Evolutionary conservation across 2,329 filamentous ascomycete genomes (phyloP).

Genomic region (Didymosphaeria variabile): DNA sequence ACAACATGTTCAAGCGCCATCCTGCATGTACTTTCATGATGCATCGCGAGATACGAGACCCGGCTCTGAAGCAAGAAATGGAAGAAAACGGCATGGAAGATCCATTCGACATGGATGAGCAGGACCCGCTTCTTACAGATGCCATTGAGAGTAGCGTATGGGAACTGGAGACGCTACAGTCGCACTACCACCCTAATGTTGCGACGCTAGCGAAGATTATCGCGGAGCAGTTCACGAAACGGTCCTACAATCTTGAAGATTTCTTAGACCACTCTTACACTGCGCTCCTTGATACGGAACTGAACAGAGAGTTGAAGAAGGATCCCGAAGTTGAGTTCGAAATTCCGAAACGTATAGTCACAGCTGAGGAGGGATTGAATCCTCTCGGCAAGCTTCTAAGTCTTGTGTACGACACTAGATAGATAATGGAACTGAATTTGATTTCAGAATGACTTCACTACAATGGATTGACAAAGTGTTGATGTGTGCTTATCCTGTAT

Average conservation of each 20-base stretch:
- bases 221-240: slow-evolving; percentile 96
- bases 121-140: slow-evolving; percentile 82
- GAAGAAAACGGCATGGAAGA: slow-evolving; percentile 73
- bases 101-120: slow-evolving; percentile 77
- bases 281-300: slow-evolving; percentile 85
- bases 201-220: slow-evolving; percentile 93
- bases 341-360: slow-evolving; percentile 86
- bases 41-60: slow-evolving; percentile 74
- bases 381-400: slow-evolving; percentile 43
- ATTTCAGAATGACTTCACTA: neutral
- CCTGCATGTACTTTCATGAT: slow-evolving; percentile 96
- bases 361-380: slow-evolving; percentile 45
- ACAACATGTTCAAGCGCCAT: slow-evolving; percentile 91
- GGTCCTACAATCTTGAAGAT: slow-evolving; percentile 93
- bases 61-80: slow-evolving; percentile 66
- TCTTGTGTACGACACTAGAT: slow-evolving; percentile 40
- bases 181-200: slow-evolving; percentile 96
- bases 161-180: slow-evolving; percentile 91
- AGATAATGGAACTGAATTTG: neutral
- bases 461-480: too few species aligned
- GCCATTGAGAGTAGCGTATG: slow-evolving; percentile 94
- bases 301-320: slow-evolving; percentile 84
- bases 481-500: too few species aligned
- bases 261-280: slow-evolving; percentile 95
- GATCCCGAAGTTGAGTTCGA: slow-evolving; percentile 90